Conservation (phyloP, 2,329 filamentous ascomycete species). For the Fusarium secorum region DNA sequence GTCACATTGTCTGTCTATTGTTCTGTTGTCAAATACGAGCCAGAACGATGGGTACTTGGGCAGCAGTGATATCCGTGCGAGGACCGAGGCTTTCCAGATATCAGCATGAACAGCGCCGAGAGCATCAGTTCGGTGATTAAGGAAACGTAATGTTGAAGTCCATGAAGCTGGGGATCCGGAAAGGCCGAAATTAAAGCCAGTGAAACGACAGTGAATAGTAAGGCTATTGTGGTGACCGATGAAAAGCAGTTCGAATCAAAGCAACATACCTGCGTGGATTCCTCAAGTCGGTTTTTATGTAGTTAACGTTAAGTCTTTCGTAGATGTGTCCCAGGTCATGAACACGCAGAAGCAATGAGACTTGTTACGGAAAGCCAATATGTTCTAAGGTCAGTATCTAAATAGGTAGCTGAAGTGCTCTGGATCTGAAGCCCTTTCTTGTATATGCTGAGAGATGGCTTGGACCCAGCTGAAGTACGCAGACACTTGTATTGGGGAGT, state of each 20-base stretch:
- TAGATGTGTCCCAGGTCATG: neutral
- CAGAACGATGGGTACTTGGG: neutral
- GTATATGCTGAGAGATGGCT: neutral
- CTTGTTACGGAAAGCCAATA: neutral
- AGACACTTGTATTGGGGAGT: neutral
- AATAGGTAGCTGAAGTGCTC: neutral
- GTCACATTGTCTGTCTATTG: too few species aligned
- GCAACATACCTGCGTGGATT: neutral
- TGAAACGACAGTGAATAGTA: neutral
- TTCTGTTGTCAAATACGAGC: neutral
- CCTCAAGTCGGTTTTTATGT: neutral
- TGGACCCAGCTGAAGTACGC: neutral
- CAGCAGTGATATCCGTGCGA: neutral
- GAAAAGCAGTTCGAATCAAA: neutral
- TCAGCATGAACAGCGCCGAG: neutral
- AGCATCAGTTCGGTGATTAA: neutral
- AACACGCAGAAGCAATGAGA: too few species aligned
- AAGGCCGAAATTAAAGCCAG: neutral
- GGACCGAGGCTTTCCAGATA: neutral
- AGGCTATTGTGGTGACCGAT: neutral
- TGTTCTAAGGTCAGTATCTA: neutral
- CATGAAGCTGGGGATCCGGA: neutral
- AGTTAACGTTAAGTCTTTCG: neutral
- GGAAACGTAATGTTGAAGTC: neutral
- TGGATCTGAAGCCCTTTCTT: neutral